These are phyloP conservation scores for Nakataea oryzae DNA, from an alignment of 2,329 filamentous ascomycete genomes.

Conservation along the genomic window DNA sequence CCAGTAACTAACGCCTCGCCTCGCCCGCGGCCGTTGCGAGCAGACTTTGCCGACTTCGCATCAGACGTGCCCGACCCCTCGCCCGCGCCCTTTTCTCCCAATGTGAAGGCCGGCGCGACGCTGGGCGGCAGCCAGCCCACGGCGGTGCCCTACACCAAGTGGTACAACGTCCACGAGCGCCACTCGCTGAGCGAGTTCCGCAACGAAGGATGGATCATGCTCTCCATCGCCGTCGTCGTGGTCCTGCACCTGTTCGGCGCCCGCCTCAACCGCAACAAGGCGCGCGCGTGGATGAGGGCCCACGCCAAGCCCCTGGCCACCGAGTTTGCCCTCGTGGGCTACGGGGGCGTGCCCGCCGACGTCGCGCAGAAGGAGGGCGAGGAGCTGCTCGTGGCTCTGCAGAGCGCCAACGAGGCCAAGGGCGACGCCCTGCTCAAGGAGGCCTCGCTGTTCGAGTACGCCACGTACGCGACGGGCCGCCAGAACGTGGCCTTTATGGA, in stretches of 20 bases:
- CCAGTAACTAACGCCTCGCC: no score
- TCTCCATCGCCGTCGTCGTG: constrained; percentile 64
- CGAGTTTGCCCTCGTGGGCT: constrained; percentile 86
- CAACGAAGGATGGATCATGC: constrained; percentile 73
- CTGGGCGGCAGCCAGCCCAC: constrained; percentile 33
- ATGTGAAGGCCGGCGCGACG: constrained; percentile 26
- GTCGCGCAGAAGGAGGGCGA: constrained; percentile 36
- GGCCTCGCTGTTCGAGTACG: constrained; percentile 77
- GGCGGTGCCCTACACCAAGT: constrained; percentile 70
- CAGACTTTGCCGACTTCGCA: constrained; percentile 93
- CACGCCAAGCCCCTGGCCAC: constrained; percentile 61
- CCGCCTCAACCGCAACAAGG: constrained; percentile 67
- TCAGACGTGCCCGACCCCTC: constrained; percentile 56
- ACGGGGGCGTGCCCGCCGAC: constrained; percentile 45
- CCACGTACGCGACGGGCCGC: constrained; percentile 80
- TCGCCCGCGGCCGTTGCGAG: no score
- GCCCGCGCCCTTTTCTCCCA: constrained; percentile 34
- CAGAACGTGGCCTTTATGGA: constrained; percentile 91
- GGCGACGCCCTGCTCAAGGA: constrained; percentile 63
- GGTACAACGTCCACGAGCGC: constrained; percentile 96
- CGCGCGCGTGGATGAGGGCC: constrained; percentile 68
- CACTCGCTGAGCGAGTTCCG: constrained; percentile 75
- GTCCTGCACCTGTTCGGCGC: constrained; percentile 74
- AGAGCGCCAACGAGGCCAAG: constrained; percentile 19
- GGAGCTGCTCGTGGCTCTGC: constrained; percentile 51